A percentile compares a stretch with the other conserved stretches of the same genome.
Conservation (phyloP, 805 yeast species). For the Ogataea nakhonphanomensis region DNA sequence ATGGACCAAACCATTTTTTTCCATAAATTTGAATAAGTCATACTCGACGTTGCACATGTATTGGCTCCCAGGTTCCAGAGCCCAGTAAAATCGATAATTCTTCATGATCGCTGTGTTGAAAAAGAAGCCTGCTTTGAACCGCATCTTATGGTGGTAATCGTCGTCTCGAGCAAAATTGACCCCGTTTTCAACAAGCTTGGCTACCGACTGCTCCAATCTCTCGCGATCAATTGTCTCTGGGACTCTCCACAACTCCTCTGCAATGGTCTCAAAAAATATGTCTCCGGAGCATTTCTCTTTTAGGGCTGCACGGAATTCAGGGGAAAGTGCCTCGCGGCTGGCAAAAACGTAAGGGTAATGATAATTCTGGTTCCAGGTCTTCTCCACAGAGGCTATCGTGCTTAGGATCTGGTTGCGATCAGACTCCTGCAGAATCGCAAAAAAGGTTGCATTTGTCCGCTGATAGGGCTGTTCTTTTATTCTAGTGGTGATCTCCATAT, state of each 20-base stretch:
- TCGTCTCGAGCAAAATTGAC: constrained; percentile 72
- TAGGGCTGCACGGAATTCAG: constrained; percentile 47
- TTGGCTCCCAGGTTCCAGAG: constrained; percentile 81
- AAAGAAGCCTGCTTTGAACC: constrained; percentile 82
- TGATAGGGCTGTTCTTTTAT: constrained; percentile 14
- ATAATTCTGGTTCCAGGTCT: constrained; percentile 58
- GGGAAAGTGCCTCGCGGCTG: constrained; percentile 62
- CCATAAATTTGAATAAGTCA: constrained; percentile 81
- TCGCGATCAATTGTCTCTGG: constrained; percentile 52
- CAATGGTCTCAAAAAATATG: constrained; percentile 27
- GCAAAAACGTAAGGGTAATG: constrained; percentile 72
- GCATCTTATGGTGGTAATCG: constrained; percentile 83
- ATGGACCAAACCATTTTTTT: constrained; percentile 63
- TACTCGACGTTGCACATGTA: constrained; percentile 73
- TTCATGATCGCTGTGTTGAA: constrained; percentile 64
- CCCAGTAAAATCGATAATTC: constrained; percentile 85
- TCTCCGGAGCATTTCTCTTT: constrained; percentile 32
- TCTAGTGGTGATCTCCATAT: constrained; percentile 24
- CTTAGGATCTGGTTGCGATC: constrained; percentile 47
- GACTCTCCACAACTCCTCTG: constrained; percentile 50
- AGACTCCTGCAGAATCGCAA: constrained; percentile 60
- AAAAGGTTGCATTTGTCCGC: constrained; percentile 62
- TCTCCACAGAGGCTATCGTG: constrained; percentile 57
- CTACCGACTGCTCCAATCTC: constrained; percentile 11
- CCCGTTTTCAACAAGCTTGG: constrained; percentile 34